These are phyloP conservation scores for Serendipita indica DNA, from an alignment of 768 basidiomycete genomes.

Conservation along the genomic window DNA sequence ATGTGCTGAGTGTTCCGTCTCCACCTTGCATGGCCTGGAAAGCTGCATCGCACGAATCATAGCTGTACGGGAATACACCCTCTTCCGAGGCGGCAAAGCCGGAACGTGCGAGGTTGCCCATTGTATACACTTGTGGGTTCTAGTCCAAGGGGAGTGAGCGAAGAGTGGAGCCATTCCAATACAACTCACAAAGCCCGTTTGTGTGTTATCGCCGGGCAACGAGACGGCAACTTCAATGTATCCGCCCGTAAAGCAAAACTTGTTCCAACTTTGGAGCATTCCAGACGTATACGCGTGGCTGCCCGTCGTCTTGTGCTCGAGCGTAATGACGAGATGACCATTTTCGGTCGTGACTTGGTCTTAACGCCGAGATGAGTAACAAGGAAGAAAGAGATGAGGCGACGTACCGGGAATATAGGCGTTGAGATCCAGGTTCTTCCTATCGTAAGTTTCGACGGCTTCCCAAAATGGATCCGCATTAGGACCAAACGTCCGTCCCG, in stretches of 20 bases:
- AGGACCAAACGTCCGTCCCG: slow-evolving; percentile 55
- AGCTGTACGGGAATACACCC: slow-evolving; percentile 57
- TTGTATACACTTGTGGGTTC: slow-evolving; percentile 42
- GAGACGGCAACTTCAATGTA: slow-evolving; percentile 54
- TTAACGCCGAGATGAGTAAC: neutral
- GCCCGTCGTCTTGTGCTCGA: slow-evolving; percentile 46
- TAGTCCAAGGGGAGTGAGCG: neutral
- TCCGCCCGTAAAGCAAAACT: slow-evolving; percentile 43
- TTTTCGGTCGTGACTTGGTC: slow-evolving; percentile 45
- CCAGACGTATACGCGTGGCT: slow-evolving; percentile 47
- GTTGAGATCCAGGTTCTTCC: slow-evolving; percentile 51
- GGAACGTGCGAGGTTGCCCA: slow-evolving; percentile 74
- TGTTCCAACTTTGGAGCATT: slow-evolving; percentile 85
- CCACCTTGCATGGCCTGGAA: slow-evolving; percentile 39
- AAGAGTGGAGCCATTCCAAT: neutral
- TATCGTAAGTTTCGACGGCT: slow-evolving; percentile 59
- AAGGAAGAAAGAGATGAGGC: neutral
- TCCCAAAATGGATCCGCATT: slow-evolving; percentile 63
- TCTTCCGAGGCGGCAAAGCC: slow-evolving; percentile 71
- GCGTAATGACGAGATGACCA: slow-evolving; percentile 53
- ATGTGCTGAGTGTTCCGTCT: slow-evolving; percentile 19
- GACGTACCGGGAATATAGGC: slow-evolving; percentile 48
- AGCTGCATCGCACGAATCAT: slow-evolving; percentile 43
- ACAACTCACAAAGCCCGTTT: slow-evolving; percentile 33
- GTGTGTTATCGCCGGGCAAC: slow-evolving; percentile 44